Evolutionary conservation across 306 rosid genomes (phyloP).

Genomic region (Carpinus fangiana): DNA sequence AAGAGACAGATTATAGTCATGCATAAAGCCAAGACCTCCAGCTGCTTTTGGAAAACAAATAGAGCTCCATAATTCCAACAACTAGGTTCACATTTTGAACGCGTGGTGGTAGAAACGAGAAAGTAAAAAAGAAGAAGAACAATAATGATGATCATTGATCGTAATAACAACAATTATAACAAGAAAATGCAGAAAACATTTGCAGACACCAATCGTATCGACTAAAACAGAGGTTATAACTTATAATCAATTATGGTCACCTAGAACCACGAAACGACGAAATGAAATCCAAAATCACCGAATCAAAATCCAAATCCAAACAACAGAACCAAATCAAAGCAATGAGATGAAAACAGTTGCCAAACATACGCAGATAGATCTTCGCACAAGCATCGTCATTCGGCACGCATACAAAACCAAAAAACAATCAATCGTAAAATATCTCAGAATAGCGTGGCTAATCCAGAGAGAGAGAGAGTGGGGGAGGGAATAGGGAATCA

Average conservation of each 20-base stretch:
- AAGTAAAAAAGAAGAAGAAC: neutral
- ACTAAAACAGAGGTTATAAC: too few relatives aligned
- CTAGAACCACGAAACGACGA: too few relatives aligned
- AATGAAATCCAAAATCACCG: neutral
- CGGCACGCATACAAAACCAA: neutral
- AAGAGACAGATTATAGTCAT: too few relatives aligned
- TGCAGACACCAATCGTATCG: too few relatives aligned
- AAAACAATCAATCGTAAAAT: conserved; percentile 9
- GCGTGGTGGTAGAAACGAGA: neutral
- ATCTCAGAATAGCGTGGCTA: neutral
- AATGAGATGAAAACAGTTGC: neutral
- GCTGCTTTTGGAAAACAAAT: too few relatives aligned
- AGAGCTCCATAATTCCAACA: neutral
- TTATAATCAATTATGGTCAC: too few relatives aligned
- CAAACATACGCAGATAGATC: neutral
- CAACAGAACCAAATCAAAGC: neutral
- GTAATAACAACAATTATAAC: too few relatives aligned
- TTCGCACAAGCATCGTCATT: neutral
- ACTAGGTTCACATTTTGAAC: neutral
- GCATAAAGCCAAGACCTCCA: too few relatives aligned
- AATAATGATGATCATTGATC: too few relatives aligned
- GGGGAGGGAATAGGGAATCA: too few relatives aligned
- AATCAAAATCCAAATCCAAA: neutral
- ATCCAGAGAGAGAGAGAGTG: neutral
- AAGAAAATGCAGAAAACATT: too few relatives aligned